Base-by-base conservation (phyloP, 2,329 filamentous ascomycete genomes). In the Colletotrichum limetticola region DNA sequence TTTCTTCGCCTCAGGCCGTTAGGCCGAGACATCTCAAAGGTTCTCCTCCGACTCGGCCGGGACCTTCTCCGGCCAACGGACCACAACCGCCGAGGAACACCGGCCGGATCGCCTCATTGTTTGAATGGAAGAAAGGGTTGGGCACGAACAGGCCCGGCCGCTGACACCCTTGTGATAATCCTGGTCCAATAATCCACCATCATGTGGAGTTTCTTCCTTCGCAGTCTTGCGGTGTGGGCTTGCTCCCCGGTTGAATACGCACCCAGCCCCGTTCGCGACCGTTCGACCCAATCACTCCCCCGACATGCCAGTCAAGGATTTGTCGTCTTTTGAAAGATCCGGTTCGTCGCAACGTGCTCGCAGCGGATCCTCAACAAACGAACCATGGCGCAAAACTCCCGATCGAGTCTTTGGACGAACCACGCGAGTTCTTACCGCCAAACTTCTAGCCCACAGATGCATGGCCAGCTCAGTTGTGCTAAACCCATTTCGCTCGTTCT, bases 191-290 rank as follows among this genome's bases (percentile, higher is more conserved):
- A 55, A 28, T 26, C 53, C 70, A 49, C 46, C 55, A 14, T 16
- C 12, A 11, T 4, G 70, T 72, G 70, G 70, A 55, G 69, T 55
- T 24, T 37, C 49, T 24, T 62, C 35, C n/a, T 58, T 68, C 19
- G 8, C 66, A 42, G 28, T 72, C 66, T 72, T 72, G 70, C 70
- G 70, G 70, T 72, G 70, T 69, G 66, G 53, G 53, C 30, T 22
- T 46, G 8, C 4, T 30, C 8, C 70, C 66, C 22, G 61, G 71
- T 61, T 61, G 19, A 6, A 57, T 37, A n/a, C 35, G 9, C 22
- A 5, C 60, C 66, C 66, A 56, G 52, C 66, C 58, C 52, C 55
- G 59, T 72, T 14, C 30, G 49, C 22, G n/a, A 24, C 26, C 28
- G 24, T 16, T 49, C 59, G 32, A 37, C n/a, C 70, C 70, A 72